A percentile compares a stretch with the other conserved stretches of the same genome.
phyloP scores from a whole-genome alignment of 2,329 filamentous ascomycete species.

The Cladophialophora bantiana region DNA sequence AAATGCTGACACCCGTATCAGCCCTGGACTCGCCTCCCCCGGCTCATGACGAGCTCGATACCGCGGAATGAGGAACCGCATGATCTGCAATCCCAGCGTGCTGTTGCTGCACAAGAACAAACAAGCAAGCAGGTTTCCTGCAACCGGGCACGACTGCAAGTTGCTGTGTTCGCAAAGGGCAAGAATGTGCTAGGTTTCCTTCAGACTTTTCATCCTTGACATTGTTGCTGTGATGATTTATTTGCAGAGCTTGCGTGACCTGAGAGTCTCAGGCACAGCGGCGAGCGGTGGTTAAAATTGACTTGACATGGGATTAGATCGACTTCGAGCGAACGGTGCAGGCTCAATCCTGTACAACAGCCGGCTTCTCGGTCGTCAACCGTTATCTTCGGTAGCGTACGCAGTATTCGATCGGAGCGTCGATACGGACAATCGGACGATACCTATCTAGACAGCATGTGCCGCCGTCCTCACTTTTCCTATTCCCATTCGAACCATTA shows the following conservation, averaged over 20 bases:
- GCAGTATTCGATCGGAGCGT: slow-evolving; percentile 34
- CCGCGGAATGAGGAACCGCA: slow-evolving; percentile 70
- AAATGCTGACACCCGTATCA: slow-evolving; percentile 47
- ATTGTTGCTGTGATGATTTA: slow-evolving; percentile 26
- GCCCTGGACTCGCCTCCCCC: slow-evolving; percentile 78
- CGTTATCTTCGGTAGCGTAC: slow-evolving; percentile 33
- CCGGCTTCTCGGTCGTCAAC: slow-evolving; percentile 19
- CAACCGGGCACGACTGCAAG: slow-evolving; percentile 12
- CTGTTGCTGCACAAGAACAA: not conserved
- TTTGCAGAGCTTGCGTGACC: slow-evolving; percentile 27
- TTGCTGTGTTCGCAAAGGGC: slow-evolving; percentile 2
- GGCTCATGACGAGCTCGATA: slow-evolving; percentile 92
- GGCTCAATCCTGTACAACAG: slow-evolving; percentile 30
- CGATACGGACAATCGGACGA: slow-evolving; percentile 37
- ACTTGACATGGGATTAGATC: slow-evolving; percentile 37
- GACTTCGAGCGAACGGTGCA: slow-evolving; percentile 36
- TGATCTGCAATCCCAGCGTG: not conserved
- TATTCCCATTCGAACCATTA: slow-evolving; percentile 25
- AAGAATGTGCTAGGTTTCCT: slow-evolving; percentile 29
- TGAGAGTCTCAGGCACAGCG: slow-evolving; percentile 25
- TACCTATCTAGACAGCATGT: slow-evolving; percentile 31
- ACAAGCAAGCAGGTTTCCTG: slow-evolving; percentile 5
- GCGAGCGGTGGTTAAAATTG: slow-evolving; percentile 29
- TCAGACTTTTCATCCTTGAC: slow-evolving; percentile 25
- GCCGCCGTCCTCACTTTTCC: slow-evolving; percentile 23